Evolutionary conservation across 768 basidiomycete species (phyloP), one percentile per base, ranked within the genome.

Genomic region (Rhizopogon roseolus): DNA sequence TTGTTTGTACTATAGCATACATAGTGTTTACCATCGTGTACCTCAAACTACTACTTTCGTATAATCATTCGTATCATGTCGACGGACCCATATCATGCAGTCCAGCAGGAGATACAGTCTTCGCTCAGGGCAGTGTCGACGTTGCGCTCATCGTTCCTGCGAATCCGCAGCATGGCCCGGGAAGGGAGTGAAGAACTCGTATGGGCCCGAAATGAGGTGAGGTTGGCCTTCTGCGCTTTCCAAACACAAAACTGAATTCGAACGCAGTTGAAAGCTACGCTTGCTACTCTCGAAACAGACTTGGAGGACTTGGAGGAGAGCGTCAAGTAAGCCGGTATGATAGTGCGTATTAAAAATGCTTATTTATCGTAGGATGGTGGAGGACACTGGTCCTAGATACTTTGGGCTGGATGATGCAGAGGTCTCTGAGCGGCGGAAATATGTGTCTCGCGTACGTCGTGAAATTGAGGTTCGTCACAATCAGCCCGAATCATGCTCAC

Each of bases 271-370:
- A 85, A 84, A 67, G 85, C 84, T 0, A 88, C 88, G 1, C 77
- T 98, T 8, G 79, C 82, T 1, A 72, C 86, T 2, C 73, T 98
- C 27, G 90, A 94, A 64, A 87, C 88, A 0, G 95, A 98, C 71
- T 66, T 96, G 22, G 91, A 93, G 56, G 93, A 93, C 66, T 72
- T 98, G n/a, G 94, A 97, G 48, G 92, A 93, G 64, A 93, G 91
- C 63, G 94, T 98, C 41, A 86, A 82, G 90, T 91, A 67, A 58
- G 80, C 66, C 27, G 16, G 32, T 34, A 36, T 36, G 19, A 22
- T 39, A 1, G n/a, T 14, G 22, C 34, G 13, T 49, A 14, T 52
- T 22, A 22, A 56, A 46, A 55, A 49, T 5, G 39, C 54, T 19
- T 56, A 54, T 39, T 53, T 53, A 49, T 39, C 52, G 37, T 62